Conservation (phyloP, 129 eudicot genomes). For the Arctium minus region DNA sequence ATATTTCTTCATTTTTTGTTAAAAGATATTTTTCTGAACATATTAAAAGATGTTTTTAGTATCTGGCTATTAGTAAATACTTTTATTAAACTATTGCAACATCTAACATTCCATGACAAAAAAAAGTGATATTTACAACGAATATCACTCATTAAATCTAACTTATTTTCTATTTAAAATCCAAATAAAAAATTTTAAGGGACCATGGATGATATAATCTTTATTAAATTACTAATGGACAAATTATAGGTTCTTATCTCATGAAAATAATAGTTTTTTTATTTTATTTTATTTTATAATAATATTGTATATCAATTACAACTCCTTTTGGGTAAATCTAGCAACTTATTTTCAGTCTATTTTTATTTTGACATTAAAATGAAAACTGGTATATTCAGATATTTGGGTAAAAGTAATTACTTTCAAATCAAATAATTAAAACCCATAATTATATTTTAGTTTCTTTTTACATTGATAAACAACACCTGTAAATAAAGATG, state of each 20-base stretch:
- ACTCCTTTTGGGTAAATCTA: neutral
- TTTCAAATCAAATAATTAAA: neutral
- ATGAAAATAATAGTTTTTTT: neutral
- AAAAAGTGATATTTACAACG: too few relatives aligned
- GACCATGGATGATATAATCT: neutral
- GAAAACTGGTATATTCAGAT: neutral
- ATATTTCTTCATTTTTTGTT: too few relatives aligned
- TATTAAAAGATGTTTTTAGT: too few relatives aligned
- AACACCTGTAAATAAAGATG: neutral
- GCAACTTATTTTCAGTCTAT: neutral
- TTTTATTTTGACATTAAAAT: neutral
- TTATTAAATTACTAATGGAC: neutral
- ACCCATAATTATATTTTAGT: neutral
- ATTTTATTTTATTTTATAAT: too few relatives aligned
- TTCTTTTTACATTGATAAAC: conserved; percentile 13
- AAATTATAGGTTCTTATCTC: neutral
- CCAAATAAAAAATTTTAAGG: neutral
- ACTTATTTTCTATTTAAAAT: too few relatives aligned
- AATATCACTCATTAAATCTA: too few relatives aligned
- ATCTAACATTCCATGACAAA: too few relatives aligned
- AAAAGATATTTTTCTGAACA: too few relatives aligned
- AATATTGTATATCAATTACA: neutral
- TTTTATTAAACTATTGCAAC: too few relatives aligned
- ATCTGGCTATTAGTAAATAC: neutral
- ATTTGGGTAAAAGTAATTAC: neutral